Evolutionary conservation across 495 filamentous ascomycete species (phyloP).

Genomic region (Penicillium fimorum): DNA sequence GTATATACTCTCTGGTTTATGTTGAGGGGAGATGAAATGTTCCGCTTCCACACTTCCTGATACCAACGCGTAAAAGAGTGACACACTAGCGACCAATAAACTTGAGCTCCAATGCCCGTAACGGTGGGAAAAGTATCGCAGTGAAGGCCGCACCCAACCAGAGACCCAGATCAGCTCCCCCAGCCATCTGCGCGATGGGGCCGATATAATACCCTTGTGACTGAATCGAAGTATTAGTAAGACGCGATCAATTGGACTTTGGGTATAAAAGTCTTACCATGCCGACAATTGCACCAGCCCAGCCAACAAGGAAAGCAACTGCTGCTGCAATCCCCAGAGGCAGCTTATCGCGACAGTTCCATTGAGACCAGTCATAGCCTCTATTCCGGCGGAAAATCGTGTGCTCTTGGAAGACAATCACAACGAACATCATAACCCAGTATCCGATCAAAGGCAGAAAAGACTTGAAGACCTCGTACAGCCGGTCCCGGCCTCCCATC

Average conservation of each 20-base stretch:
- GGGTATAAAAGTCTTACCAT: conserved; percentile 37
- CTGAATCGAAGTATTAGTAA: conserved; percentile 19
- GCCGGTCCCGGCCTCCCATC: conserved; percentile 48
- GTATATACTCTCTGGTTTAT: conserved; percentile 7
- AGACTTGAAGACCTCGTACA: conserved; percentile 49
- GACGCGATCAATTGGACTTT: not conserved
- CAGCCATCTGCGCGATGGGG: conserved; percentile 40
- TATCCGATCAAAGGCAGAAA: conserved; percentile 53
- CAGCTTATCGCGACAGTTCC: conserved; percentile 41
- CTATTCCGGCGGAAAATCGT: conserved; percentile 37
- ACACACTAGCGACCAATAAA: conserved; percentile 34
- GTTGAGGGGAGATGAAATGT: not conserved
- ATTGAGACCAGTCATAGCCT: conserved; percentile 48
- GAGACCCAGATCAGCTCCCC: conserved; percentile 41
- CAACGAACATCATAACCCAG: conserved; percentile 49
- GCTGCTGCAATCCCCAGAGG: conserved; percentile 49
- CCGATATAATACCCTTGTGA: conserved; percentile 51
- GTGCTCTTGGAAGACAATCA: conserved; percentile 46
- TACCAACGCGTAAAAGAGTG: not conserved
- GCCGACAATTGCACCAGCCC: conserved; percentile 49
- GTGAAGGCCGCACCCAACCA: conserved; percentile 47
- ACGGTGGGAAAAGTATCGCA: conserved; percentile 41
- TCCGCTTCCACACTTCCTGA: not conserved
- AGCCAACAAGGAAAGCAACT: conserved; percentile 46
- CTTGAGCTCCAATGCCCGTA: conserved; percentile 42